Percentiles rank a stretch among this genome's conserved stretches.
These are phyloP conservation scores for Leishmania aethiopica DNA, from an alignment of 208 protist genomes.

Conservation along the genomic window DNA sequence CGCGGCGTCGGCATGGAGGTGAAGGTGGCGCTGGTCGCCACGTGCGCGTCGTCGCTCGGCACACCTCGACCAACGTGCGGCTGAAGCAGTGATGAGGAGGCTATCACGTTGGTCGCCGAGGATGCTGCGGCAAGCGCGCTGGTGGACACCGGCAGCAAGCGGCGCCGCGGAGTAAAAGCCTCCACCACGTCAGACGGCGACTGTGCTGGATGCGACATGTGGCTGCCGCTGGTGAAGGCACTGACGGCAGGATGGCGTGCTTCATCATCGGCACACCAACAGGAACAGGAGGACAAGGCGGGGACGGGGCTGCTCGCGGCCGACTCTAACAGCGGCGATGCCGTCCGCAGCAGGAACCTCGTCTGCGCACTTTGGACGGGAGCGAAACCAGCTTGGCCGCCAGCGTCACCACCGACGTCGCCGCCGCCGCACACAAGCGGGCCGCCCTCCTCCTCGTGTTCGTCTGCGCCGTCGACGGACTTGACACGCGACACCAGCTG, in stretches of 20 bases:
- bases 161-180: neutral
- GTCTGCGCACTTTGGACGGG: neutral
- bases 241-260: neutral
- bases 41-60: conserved; percentile 1
- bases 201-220: neutral
- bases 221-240: neutral
- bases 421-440: neutral
- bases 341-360: neutral
- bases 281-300: neutral
- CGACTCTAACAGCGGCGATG: neutral
- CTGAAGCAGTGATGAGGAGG: neutral
- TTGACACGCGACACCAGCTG: neutral
- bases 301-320: neutral
- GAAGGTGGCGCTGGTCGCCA: neutral
- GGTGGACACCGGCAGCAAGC: neutral
- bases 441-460: neutral
- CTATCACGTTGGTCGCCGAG: neutral
- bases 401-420: neutral
- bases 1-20: conserved; percentile 1
- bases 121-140: neutral
- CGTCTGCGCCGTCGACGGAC: neutral
- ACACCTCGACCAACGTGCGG: neutral
- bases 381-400: neutral
- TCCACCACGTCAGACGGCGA: neutral
- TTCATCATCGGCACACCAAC: neutral